These are phyloP conservation scores for Pseudogymnoascus sp. DNA, from an alignment of 2,329 filamentous ascomycete species.

Conservation along the genomic window DNA sequence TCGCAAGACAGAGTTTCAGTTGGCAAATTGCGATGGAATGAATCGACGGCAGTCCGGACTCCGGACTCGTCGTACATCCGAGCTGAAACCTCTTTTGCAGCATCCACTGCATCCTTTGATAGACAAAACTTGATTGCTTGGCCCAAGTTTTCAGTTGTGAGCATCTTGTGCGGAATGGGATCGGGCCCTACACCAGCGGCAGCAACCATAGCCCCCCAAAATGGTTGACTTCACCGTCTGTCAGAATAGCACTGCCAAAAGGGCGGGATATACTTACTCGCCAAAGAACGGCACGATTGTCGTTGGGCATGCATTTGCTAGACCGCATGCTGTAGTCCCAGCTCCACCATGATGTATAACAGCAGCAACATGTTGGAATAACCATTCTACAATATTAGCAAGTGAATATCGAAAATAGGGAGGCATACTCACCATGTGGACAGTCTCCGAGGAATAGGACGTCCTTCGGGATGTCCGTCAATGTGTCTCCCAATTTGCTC, in stretches of 20 bases:
- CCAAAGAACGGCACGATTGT: slow-evolving; percentile 37
- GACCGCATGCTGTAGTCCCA: slow-evolving; percentile 32
- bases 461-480: slow-evolving; percentile 24
- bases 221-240: slow-evolving; percentile 30
- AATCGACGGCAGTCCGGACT: slow-evolving; percentile 33
- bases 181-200: slow-evolving; percentile 36
- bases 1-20: slow-evolving; percentile 32
- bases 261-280: slow-evolving; percentile 23
- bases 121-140: slow-evolving; percentile 33
- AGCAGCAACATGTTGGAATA: slow-evolving; percentile 31
- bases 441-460: slow-evolving; percentile 31
- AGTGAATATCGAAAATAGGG: neutral
- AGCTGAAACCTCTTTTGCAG: slow-evolving; percentile 30
- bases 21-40: slow-evolving; percentile 35
- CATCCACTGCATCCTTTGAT: slow-evolving; percentile 25
- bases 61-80: slow-evolving; percentile 33
- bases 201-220: slow-evolving; percentile 38
- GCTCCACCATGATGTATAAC: slow-evolving; percentile 34
- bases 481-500: slow-evolving; percentile 30
- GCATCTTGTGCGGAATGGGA: slow-evolving; percentile 32
- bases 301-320: slow-evolving; percentile 31
- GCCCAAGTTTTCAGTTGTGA: slow-evolving; percentile 31
- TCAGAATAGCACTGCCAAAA: neutral
- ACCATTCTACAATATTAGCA: slow-evolving; percentile 25
- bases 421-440: slow-evolving; percentile 23